Conservation (phyloP, 2,329 filamentous ascomycete genomes). For the Verticillium zaregamsianum region DNA sequence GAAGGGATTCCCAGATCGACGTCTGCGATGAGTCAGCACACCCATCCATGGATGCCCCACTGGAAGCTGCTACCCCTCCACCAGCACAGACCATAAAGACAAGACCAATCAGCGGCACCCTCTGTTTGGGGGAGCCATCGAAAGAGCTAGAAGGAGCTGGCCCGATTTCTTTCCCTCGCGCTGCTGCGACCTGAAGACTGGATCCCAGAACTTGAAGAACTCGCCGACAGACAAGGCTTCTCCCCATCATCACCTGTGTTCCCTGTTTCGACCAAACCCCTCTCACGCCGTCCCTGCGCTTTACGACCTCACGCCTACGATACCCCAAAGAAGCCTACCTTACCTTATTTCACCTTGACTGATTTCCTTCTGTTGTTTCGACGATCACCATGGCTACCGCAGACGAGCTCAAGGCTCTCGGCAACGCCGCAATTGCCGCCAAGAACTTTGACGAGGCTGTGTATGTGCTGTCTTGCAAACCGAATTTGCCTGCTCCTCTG, state of each 20-base stretch:
- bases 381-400: constrained; percentile 50
- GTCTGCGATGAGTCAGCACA: neutral
- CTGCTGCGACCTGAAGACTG: constrained; percentile 4
- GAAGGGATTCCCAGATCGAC: neutral
- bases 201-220: neutral
- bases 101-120: constrained; percentile 24
- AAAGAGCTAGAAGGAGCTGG: constrained; percentile 37
- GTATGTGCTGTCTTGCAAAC: constrained; percentile 52
- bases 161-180: constrained; percentile 12
- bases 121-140: constrained; percentile 24
- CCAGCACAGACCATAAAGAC: constrained; percentile 14
- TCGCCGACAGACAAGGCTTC: neutral
- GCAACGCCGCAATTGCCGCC: constrained; percentile 96
- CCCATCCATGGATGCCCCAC: neutral
- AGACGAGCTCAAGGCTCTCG: constrained; percentile 88
- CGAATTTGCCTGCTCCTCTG: neutral
- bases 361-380: constrained; percentile 1
- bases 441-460: constrained; percentile 96
- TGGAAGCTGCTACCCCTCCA: constrained; percentile 1
- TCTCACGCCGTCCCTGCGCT: constrained; percentile 1
- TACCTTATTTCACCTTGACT: constrained; percentile 6
- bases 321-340: neutral
- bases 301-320: neutral
- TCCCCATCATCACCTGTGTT: constrained; percentile 5
- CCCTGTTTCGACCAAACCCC: constrained; percentile 1